These are phyloP conservation scores for Candida gorgasii DNA, from an alignment of 805 yeast genomes.

Conservation along the genomic window DNA sequence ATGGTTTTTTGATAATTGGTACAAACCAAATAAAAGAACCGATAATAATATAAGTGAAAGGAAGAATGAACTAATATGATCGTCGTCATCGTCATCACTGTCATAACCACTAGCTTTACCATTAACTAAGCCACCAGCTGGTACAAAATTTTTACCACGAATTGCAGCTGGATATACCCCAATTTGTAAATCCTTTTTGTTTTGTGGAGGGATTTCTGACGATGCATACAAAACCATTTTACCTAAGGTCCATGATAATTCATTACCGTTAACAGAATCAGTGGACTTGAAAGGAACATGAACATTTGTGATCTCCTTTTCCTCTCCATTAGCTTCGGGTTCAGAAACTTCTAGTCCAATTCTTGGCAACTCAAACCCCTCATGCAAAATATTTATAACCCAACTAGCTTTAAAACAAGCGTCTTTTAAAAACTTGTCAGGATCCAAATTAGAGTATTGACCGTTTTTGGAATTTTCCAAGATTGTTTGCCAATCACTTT, in stretches of 20 bases:
- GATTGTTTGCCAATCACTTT: conserved; percentile 64
- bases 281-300: conserved; percentile 80
- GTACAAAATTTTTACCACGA: conserved; percentile 31
- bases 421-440: conserved; percentile 53
- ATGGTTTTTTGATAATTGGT: conserved; percentile 10
- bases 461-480: conserved; percentile 55
- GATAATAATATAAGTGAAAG: conserved; percentile 15
- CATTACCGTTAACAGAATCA: conserved; percentile 75
- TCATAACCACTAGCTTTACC: conserved; percentile 10
- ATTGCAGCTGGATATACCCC: conserved; percentile 46
- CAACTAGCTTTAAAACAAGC: conserved; percentile 96
- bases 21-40: conserved; percentile 16
- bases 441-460: conserved; percentile 56
- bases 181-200: conserved; percentile 21
- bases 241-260: conserved; percentile 94
- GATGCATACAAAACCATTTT: conserved; percentile 82
- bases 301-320: conserved; percentile 28
- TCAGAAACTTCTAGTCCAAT: conserved; percentile 50
- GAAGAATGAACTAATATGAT: conserved; percentile 10
- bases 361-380: conserved; percentile 88
- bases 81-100: conserved; percentile 24
- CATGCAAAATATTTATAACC: conserved; percentile 87
- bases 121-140: conserved; percentile 25
- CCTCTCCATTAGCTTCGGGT: conserved; percentile 28
- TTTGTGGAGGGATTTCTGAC: conserved; percentile 48